phyloP scores from a whole-genome alignment of 768 basidiomycete species.

The Pisolithus marmoratus region DNA sequence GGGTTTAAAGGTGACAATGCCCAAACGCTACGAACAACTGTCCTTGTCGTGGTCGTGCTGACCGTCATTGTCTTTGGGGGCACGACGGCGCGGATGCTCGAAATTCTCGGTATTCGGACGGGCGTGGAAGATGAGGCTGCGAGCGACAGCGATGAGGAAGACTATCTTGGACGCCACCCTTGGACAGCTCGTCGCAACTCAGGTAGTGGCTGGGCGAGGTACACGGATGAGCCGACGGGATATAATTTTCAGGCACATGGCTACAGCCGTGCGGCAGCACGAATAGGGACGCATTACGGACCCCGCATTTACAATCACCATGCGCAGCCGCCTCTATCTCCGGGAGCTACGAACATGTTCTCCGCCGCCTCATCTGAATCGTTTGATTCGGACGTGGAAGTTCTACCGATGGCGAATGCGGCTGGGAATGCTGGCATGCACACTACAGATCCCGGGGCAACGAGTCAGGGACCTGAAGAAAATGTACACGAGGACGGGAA shows the following conservation, averaged over 20 bases:
- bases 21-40: slow-evolving; percentile 85
- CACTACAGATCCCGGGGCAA: slow-evolving; percentile 1
- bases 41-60: slow-evolving; percentile 91
- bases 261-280: slow-evolving; percentile 31
- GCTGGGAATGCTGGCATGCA: slow-evolving; percentile 21
- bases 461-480: slow-evolving; percentile 6
- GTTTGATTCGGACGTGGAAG: slow-evolving; percentile 73
- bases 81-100: slow-evolving; percentile 95
- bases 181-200: slow-evolving; percentile 33
- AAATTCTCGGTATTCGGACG: slow-evolving; percentile 91
- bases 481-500: slow-evolving; percentile 67
- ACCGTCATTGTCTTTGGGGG: slow-evolving; percentile 95
- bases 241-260: slow-evolving; percentile 26
- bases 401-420: slow-evolving; percentile 68
- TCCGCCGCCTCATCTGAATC: slow-evolving; percentile 73
- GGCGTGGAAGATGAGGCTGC: slow-evolving; percentile 92
- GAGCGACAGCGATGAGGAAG: slow-evolving; percentile 48
- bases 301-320: slow-evolving; percentile 61
- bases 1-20: slow-evolving; percentile 95
- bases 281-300: slow-evolving; percentile 55
- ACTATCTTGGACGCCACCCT: slow-evolving; percentile 21
- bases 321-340: slow-evolving; percentile 18
- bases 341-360: slow-evolving; percentile 37
- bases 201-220: slow-evolving; percentile 39
- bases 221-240: slow-evolving; percentile 39